phyloP scores from a whole-genome alignment of 305 asterid species.

The Solanum hybrid region DNA sequence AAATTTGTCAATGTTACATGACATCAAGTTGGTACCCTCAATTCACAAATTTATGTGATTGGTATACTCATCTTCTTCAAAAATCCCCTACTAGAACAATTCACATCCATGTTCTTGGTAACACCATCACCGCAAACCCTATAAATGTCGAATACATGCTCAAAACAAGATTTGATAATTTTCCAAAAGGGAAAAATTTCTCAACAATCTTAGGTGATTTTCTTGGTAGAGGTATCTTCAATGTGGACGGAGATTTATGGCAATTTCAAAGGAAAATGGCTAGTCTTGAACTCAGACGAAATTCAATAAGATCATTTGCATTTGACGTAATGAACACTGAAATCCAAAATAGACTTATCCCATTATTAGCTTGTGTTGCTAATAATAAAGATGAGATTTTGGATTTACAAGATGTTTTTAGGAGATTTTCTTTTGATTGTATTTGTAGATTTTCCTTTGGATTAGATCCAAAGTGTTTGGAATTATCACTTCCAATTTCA shows the following conservation, averaged over 20 bases:
- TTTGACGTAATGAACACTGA: not conserved
- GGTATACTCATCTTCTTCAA: conserved; percentile 10
- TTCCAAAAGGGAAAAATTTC: conserved; percentile 5
- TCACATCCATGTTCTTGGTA: conserved; percentile 3
- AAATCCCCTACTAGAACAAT: conserved; percentile 1
- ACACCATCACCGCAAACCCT: conserved; percentile 5
- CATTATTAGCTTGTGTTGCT: not conserved
- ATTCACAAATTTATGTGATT: conserved; percentile 4
- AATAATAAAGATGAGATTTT: not conserved
- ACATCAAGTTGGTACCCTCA: not conserved
- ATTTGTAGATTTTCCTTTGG: conserved; percentile 9
- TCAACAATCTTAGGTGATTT: conserved; percentile 10
- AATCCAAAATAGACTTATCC: not conserved
- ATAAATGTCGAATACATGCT: conserved; percentile 1
- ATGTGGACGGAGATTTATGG: conserved; percentile 8
- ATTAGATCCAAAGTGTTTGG: conserved; percentile 9
- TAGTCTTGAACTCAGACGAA: not conserved
- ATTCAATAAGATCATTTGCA: not conserved
- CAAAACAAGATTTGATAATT: conserved; percentile 8
- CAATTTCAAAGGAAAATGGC: conserved; percentile 4
- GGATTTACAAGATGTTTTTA: conserved; percentile 3
- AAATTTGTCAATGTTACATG: conserved; percentile 1
- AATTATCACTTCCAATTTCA: not conserved
- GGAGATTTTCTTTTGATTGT: not conserved
- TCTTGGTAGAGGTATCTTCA: conserved; percentile 10